Evolutionary conservation across 345 rosid genomes (phyloP).

Genomic region (Eucalyptus pumila): DNA sequence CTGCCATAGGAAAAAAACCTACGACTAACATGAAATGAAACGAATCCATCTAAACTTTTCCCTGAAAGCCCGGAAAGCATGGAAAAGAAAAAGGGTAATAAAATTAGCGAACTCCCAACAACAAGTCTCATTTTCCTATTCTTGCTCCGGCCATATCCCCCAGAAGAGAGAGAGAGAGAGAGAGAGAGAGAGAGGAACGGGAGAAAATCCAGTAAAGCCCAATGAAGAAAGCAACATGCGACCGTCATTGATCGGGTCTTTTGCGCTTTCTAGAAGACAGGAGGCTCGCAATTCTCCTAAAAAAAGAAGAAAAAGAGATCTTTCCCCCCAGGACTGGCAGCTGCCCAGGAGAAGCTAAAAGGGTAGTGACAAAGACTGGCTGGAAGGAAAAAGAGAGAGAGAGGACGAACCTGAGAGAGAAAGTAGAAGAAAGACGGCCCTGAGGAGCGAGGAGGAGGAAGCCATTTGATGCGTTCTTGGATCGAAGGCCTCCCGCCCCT

Average conservation of each 20-base stretch:
- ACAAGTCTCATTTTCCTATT: neutral
- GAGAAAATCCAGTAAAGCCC: neutral
- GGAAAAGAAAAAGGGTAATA: neutral
- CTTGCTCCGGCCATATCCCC: neutral
- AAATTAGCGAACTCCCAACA: neutral
- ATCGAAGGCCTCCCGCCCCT: neutral
- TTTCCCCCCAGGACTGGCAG: neutral
- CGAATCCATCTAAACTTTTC: neutral
- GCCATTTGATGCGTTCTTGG: neutral
- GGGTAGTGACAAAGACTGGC: neutral
- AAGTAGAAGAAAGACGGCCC: neutral
- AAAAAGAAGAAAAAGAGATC: neutral
- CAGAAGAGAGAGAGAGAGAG: neutral
- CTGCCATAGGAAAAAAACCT: neutral
- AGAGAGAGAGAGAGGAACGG: neutral
- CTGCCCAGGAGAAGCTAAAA: neutral
- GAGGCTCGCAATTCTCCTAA: neutral
- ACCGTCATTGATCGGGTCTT: neutral
- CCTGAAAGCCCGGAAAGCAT: neutral
- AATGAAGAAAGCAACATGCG: neutral
- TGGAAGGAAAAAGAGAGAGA: neutral
- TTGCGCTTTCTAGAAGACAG: neutral
- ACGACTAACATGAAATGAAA: neutral
- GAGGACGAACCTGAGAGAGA: neutral
- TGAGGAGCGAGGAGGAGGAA: neutral